Conservation (phyloP, 257 asterid species). For the Ballota nigra region DNA sequence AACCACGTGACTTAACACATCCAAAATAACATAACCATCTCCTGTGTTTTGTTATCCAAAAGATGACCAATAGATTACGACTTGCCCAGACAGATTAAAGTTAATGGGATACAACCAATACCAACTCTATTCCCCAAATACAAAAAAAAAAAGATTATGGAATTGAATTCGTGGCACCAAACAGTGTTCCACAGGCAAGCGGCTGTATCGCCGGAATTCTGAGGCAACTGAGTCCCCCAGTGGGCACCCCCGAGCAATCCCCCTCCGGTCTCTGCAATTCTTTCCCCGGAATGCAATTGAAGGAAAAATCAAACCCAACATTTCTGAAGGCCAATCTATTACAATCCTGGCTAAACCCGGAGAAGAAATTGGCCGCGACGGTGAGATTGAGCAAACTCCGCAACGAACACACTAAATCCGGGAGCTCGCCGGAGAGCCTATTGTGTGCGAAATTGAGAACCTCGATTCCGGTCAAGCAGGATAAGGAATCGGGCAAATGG, state of each 20-base stretch:
- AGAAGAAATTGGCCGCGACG: slow-evolving; percentile 72
- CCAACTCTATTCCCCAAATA: neutral
- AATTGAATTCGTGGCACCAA: slow-evolving; percentile 15
- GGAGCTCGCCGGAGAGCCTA: slow-evolving; percentile 66
- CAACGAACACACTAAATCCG: slow-evolving; percentile 69
- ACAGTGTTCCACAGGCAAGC: slow-evolving; percentile 55
- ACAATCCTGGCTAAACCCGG: slow-evolving; percentile 73
- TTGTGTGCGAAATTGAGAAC: slow-evolving; percentile 75
- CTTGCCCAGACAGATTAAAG: slow-evolving; percentile 1
- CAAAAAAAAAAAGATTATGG: neutral
- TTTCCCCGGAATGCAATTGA: slow-evolving; percentile 80
- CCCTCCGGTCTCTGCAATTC: slow-evolving; percentile 71
- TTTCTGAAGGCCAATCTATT: slow-evolving; percentile 37
- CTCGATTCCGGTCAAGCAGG: slow-evolving; percentile 66
- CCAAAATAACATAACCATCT: neutral
- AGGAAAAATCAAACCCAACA: slow-evolving; percentile 69
- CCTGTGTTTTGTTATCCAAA: neutral
- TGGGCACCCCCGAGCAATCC: slow-evolving; percentile 63
- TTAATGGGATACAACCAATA: slow-evolving; percentile 25
- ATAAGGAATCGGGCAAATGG: slow-evolving; percentile 67
- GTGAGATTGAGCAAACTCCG: slow-evolving; percentile 59
- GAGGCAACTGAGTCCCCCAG: slow-evolving; percentile 68
- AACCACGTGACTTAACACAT: neutral
- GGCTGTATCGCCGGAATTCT: slow-evolving; percentile 66
- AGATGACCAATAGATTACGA: slow-evolving; percentile 6